Evolutionary conservation across 371 early-diverging fungal species (phyloP), one percentile per base, ranked within the genome.

Genomic region (Homolaphlyctis polyrhiza): DNA sequence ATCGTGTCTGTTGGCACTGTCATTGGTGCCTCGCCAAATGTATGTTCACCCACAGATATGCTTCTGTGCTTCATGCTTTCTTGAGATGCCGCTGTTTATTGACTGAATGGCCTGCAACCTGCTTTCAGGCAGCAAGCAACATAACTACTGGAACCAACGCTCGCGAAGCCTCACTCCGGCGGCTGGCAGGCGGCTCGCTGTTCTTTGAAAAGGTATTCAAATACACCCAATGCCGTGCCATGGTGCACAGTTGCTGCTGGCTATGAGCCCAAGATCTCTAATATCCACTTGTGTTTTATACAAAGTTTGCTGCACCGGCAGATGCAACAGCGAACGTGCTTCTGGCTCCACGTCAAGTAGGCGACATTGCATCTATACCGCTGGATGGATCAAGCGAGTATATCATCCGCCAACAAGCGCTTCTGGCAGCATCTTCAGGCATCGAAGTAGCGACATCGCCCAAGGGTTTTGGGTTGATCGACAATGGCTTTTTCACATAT

Each of bases 161-260:
- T 45, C 6, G 11, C 3, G 55, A 55, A n/a, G 55, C 55, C 14
- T 27, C 35, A 13, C 3, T 11, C 3, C 55, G 55, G 5, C 55
- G 55, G 33, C 57, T 62, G 1, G 51, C 62, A n/a, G 62, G 62
- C 23, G 62, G 62, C 5, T 62, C 62, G n/a, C 47, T 62, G 33
- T 62, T 62, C 35, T 54, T 62, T n/a, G 62, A 62, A 60, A 62
- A 62, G 32, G 51, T 34, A n/a, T 16, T 32, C 16, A 35, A n/a
- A n/a, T n/a, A n/a, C n/a, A n/a, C n/a, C n/a, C n/a, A n/a, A n/a
- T n/a, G n/a, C n/a, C 60, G 21, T 39, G 50, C 45, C 45, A 45
- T 45, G 16, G 45, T 18, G 23, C 16, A 45, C 45, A 45, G 45
- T 45, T 45, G 45, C 16, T 8, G 32, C 52, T 51, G 52, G 25